These are phyloP conservation scores for Setaria viridis DNA, from an alignment of 202 grass and related monocot genomes.

Conservation along the genomic window DNA sequence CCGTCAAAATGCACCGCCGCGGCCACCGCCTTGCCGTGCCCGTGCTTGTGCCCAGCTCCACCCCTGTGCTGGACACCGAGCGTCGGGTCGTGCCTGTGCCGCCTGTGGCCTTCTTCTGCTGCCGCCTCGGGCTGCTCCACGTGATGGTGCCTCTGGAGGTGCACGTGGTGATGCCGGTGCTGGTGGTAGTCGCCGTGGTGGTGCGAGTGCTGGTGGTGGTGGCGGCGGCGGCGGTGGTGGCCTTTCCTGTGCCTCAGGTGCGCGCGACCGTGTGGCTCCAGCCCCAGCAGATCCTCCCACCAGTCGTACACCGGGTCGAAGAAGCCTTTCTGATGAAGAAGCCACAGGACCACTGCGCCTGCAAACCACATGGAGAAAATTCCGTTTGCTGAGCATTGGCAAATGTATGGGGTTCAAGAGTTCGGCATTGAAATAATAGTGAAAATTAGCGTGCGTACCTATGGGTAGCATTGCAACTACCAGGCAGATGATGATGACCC, in stretches of 20 bases:
- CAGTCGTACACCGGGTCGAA: slow-evolving; percentile 73
- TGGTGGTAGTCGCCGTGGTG: slow-evolving; percentile 23
- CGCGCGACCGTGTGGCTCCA: background rate
- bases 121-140: background rate
- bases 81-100: slow-evolving; percentile 42
- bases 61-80: slow-evolving; percentile 45
- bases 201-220: background rate
- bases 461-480: slow-evolving; percentile 49
- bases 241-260: slow-evolving; percentile 41
- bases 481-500: slow-evolving; percentile 68
- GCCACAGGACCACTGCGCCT: slow-evolving; percentile 55
- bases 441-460: slow-evolving; percentile 36
- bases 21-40: slow-evolving; percentile 38
- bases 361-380: background rate
- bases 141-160: slow-evolving; percentile 42
- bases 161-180: slow-evolving; percentile 21
- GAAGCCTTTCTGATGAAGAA: slow-evolving; percentile 73
- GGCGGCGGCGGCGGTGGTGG: background rate
- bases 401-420: background rate
- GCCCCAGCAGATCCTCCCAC: slow-evolving; percentile 52
- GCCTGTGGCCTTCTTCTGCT: slow-evolving; percentile 11
- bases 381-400: background rate
- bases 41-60: slow-evolving; percentile 38
- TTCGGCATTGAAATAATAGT: background rate
- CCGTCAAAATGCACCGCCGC: background rate